Percentiles rank a stretch among this genome's conserved stretches.
Evolutionary conservation across 1,139 yeast species (phyloP).

Genomic region (Scheffersomyces illinoinensis): DNA sequence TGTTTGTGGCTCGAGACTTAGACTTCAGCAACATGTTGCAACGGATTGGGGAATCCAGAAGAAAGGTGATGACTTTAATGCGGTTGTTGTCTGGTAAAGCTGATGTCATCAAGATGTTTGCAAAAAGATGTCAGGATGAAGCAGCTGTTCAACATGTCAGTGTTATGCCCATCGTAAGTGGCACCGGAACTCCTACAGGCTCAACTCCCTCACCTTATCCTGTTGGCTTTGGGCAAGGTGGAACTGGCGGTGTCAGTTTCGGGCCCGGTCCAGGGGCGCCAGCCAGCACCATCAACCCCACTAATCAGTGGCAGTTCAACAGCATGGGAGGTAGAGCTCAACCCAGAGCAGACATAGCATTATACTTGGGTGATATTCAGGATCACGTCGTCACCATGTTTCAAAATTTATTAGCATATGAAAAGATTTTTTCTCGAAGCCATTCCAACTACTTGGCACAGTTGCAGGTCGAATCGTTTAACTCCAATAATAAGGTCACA

Average conservation of each 20-base stretch:
- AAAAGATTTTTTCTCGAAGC: constrained; percentile 87
- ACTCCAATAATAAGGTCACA: constrained; percentile 81
- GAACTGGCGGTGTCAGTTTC: constrained; percentile 20
- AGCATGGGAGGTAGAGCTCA: constrained; percentile 38
- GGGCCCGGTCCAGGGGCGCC: constrained; percentile 24
- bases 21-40: constrained; percentile 75
- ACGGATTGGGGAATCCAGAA: constrained; percentile 84
- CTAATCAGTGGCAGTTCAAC: constrained; percentile 12
- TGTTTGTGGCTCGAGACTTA: constrained; percentile 34
- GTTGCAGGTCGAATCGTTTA: constrained; percentile 86
- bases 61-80: constrained; percentile 90
- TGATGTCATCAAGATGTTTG: constrained; percentile 96
- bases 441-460: constrained; percentile 94
- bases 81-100: constrained; percentile 91
- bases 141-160: constrained; percentile 17
- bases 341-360: constrained; percentile 80
- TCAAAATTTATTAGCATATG: constrained; percentile 85
- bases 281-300: constrained; percentile 10
- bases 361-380: constrained; percentile 94
- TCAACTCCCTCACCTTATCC: constrained; percentile 7
- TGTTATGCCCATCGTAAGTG: constrained; percentile 3
- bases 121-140: constrained; percentile 89
- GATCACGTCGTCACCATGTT: constrained; percentile 97
- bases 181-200: constrained; percentile 7
- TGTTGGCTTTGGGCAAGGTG: constrained; percentile 13